A percentile compares a stretch with the other conserved stretches of the same genome.
These are phyloP conservation scores for Acacia acuminata DNA, from an alignment of 306 rosid genomes.

Conservation along the genomic window DNA sequence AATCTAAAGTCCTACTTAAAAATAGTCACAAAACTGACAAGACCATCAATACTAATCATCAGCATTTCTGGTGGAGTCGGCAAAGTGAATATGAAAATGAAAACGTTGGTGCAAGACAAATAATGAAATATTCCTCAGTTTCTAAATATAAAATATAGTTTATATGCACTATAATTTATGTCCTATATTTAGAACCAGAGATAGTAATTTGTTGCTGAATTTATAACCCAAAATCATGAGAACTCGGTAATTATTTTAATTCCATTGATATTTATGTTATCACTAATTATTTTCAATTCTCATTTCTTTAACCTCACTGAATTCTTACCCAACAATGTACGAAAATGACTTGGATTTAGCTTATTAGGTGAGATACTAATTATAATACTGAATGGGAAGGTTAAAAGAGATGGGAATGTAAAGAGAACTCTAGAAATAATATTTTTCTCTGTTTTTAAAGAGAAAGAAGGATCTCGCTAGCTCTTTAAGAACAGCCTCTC, in stretches of 20 bases:
- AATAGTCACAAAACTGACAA: conserved; percentile 3
- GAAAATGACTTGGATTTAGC: neutral
- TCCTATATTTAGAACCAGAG: no score
- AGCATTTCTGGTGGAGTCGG: neutral
- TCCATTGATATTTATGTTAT: neutral
- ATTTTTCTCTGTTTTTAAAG: no score
- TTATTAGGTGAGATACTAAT: no score
- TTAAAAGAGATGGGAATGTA: no score
- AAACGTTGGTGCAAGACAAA: conserved; percentile 18
- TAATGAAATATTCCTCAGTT: neutral
- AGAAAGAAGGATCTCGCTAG: no score
- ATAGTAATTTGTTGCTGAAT: neutral
- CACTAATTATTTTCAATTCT: neutral
- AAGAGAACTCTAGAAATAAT: no score
- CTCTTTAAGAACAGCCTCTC: no score
- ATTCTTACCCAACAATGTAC: neutral
- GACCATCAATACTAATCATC: conserved; percentile 10
- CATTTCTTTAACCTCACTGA: neutral
- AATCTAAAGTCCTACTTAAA: conserved; percentile 23
- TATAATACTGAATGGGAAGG: no score
- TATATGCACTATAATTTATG: no score
- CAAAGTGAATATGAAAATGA: conserved; percentile 16
- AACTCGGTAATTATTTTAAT: neutral
- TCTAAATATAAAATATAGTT: no score
- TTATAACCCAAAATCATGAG: conserved; percentile 14